Percentiles rank a stretch among this genome's conserved stretches.
phyloP scores from a whole-genome alignment of 331 rosid species.

The Prunus yedoensis region DNA sequence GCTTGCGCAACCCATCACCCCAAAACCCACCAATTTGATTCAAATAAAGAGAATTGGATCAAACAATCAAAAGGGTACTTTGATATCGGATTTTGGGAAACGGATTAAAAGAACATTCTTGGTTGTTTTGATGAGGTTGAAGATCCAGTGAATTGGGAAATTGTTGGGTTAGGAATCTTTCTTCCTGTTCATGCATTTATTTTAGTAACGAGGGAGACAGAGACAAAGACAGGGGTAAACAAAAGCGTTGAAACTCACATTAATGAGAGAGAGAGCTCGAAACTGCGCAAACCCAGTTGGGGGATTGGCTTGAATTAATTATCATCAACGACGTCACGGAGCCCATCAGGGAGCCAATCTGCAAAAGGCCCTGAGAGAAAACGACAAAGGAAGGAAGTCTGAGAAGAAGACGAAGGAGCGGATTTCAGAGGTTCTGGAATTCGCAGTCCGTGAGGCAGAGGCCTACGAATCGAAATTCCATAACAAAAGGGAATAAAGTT shows the following conservation, averaged over 20 bases:
- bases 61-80: neutral
- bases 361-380: neutral
- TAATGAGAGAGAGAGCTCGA: conserved; percentile 6
- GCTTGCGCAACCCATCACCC: conserved; percentile 76
- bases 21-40: neutral
- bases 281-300: conserved; percentile 20
- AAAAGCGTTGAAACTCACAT: neutral
- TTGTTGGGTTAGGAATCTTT: neutral
- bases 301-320: conserved; percentile 8
- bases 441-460: neutral
- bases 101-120: neutral
- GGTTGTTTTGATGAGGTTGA: too few relatives aligned
- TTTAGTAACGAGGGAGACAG: neutral
- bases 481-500: neutral
- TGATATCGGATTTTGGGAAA: neutral
- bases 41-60: neutral
- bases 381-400: neutral
- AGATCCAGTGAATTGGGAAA: neutral
- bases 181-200: neutral
- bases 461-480: conserved; percentile 4
- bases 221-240: neutral
- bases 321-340: neutral
- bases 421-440: neutral
- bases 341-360: neutral
- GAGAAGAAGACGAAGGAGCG: neutral